Base-by-base conservation (phyloP, 2,329 filamentous ascomycete species). In the Diaporthe aspalathi region DNA sequence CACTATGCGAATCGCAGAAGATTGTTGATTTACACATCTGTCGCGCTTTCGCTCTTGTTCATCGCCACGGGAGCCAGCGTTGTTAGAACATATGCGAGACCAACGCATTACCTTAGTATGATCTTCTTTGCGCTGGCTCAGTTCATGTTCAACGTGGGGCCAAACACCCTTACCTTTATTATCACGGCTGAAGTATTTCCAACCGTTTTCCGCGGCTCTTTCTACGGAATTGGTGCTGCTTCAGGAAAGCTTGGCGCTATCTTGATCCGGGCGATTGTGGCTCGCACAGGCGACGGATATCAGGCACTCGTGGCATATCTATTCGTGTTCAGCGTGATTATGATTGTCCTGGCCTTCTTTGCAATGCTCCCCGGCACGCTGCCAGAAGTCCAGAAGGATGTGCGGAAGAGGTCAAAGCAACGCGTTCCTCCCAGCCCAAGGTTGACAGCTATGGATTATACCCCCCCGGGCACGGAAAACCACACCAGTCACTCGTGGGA, bases 141-240 rank as follows among this genome's bases (percentile, higher is more conserved):
- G 53, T 76, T 79, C 35, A 69, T 78, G 32, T 78, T 76, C 70
- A 79, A 79, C 63, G 69, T 78, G 8, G 78, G 78, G 0, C 77
- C 78, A 2, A 79, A 79, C 62, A 78, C 77, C 3, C 66, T 79
- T 0, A 79, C 75, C 14, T 79, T 80, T 57, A 75, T 80, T 11
- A 52, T 80, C 27, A 75, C 78, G 0, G 78, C 76, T 24, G 79
- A 80, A 70, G 74, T 79, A 9, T 80, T 78, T 52, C 77, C 78
- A 2, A 79, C 78, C 1, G 75, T 75, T 2, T 77, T 76, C 56
- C 77, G 79, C 22, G 78, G 76, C 9, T 77, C 77, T 1, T 78
- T 77, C 62, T 78, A 79, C 65, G 79, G 79, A 7, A 71, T 79
- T 24, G 74, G 76, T 5, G 78, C 78, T 11, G 78, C 78, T 5